These are phyloP conservation scores for Fusarium mundagurra DNA, from an alignment of 2,329 filamentous ascomycete genomes.

Conservation along the genomic window DNA sequence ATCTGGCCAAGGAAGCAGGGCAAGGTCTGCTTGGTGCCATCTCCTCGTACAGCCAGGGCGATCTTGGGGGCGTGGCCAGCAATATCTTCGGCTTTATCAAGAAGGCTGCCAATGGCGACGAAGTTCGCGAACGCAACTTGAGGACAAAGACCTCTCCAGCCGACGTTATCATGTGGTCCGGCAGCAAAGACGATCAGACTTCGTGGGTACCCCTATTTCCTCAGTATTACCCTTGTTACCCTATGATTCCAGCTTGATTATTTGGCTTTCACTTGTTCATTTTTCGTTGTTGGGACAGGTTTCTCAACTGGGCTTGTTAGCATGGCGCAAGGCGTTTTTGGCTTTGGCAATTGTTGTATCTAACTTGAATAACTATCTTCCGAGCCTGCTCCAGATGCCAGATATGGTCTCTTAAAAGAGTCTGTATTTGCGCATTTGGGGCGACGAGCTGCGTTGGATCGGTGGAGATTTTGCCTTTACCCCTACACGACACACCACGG, in stretches of 20 bases:
- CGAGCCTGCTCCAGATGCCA: constrained; percentile 54
- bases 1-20: constrained; percentile 74
- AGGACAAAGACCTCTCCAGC: constrained; percentile 93
- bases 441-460: constrained; percentile 58
- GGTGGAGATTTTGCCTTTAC: neutral
- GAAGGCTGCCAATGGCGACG: constrained; percentile 83
- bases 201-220: constrained; percentile 68
- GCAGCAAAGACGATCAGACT: constrained; percentile 96
- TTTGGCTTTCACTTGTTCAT: constrained; percentile 11
- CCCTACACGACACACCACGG: neutral
- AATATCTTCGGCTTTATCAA: constrained; percentile 87
- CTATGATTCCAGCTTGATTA: constrained; percentile 24
- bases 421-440: constrained; percentile 55
- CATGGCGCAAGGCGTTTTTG: constrained; percentile 36
- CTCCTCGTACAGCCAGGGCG: constrained; percentile 71
- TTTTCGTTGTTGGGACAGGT: constrained; percentile 17
- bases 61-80: constrained; percentile 83
- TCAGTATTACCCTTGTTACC: constrained; percentile 28
- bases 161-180: constrained; percentile 97
- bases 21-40: constrained; percentile 70
- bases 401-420: constrained; percentile 42
- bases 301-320: constrained; percentile 6
- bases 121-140: constrained; percentile 81
- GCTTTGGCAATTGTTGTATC: constrained; percentile 23
- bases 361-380: constrained; percentile 36